phyloP scores from a whole-genome alignment of 441 rosid genomes.

The Erodium texanum region DNA sequence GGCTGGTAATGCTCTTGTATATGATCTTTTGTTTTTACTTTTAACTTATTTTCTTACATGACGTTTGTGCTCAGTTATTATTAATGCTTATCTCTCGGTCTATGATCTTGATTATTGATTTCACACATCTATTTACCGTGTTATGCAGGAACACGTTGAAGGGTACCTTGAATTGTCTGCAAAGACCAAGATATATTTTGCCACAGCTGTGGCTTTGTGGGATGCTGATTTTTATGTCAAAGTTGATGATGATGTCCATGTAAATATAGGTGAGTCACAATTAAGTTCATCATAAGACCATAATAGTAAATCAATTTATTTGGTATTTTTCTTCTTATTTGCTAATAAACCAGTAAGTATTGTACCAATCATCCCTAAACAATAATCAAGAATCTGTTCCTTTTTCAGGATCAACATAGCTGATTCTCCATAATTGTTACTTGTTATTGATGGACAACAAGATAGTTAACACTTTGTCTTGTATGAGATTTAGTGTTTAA shows the following conservation, averaged over 20 bases:
- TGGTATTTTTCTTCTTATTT: too few relatives aligned
- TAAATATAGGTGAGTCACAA: constrained; percentile 60
- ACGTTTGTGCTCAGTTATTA: not conserved
- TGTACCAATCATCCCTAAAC: too few relatives aligned
- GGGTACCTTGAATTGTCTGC: constrained; percentile 96
- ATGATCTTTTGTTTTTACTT: not conserved
- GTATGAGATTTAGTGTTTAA: not conserved
- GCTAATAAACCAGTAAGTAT: too few relatives aligned
- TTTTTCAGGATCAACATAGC: not conserved
- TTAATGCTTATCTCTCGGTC: not conserved
- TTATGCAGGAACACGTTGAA: constrained; percentile 73
- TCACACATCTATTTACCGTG: constrained; percentile 12
- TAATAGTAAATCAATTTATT: not conserved
- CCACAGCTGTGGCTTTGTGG: constrained; percentile 77
- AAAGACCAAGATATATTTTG: constrained; percentile 27
- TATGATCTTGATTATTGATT: constrained; percentile 3
- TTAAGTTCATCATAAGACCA: not conserved
- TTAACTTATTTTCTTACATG: not conserved
- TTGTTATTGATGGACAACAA: not conserved
- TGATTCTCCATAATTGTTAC: not conserved
- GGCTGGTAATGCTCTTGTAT: constrained; percentile 2
- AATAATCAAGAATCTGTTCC: not conserved
- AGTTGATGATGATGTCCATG: constrained; percentile 97
- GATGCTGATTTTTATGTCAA: constrained; percentile 96
- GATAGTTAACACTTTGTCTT: not conserved